Evolutionary conservation across 2,329 filamentous ascomycete genomes (phyloP).

Genomic region (Amphichorda felina): DNA sequence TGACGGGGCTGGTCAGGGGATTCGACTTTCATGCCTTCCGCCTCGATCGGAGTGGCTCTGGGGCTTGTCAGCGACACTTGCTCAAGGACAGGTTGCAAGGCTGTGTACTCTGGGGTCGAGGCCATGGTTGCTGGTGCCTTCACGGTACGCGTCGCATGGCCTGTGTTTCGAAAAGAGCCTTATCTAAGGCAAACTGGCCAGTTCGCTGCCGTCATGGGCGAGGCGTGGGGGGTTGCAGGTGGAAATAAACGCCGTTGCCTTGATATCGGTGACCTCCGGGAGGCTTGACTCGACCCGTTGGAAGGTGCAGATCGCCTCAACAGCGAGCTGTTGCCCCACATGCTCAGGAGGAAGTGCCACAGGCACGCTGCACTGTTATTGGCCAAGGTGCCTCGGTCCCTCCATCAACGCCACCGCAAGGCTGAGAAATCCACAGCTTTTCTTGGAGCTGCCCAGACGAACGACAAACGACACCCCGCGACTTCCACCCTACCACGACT

Average conservation of each 20-base stretch:
- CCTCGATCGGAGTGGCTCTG: neutral
- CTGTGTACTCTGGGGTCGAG: neutral
- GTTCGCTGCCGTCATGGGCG: no score
- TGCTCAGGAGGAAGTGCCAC: neutral
- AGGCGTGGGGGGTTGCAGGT: neutral
- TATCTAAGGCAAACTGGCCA: no score
- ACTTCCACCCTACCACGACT: constrained; percentile 3
- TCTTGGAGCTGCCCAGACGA: neutral
- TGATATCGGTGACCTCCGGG: no score
- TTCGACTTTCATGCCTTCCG: neutral
- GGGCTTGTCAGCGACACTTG: neutral
- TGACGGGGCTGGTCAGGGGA: neutral
- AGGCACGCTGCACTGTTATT: constrained; percentile 8
- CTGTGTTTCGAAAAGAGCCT: no score
- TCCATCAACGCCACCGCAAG: constrained; percentile 19
- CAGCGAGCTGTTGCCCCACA: no score
- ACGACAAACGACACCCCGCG: constrained; percentile 1
- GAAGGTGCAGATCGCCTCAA: neutral
- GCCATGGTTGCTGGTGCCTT: neutral
- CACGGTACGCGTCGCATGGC: no score
- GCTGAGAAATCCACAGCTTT: constrained; percentile 28
- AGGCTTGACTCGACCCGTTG: no score
- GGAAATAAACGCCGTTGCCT: no score
- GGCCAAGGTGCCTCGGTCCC: constrained; percentile 5
- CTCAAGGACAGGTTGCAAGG: no score